Evolutionary conservation across 1,284 basidiomycete genomes (phyloP), one percentile per base, ranked within the genome.

Genomic region (Hypsizygus ulmarius): DNA sequence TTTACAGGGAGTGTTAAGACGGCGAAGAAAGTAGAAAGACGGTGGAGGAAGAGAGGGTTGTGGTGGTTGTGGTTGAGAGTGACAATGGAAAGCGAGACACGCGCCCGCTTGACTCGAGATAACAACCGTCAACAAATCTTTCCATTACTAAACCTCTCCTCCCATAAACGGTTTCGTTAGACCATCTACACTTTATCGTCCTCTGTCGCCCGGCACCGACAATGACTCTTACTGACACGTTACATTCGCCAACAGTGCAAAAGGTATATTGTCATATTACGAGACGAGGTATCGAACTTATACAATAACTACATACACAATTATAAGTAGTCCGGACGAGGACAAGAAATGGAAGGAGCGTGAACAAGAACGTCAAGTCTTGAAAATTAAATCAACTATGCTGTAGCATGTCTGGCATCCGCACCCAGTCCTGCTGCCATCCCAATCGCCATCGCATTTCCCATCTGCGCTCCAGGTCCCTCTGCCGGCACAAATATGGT

Each of bases 401-500:
- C 4, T 25, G 21, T 25, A 25, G 21, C 4, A 21, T 49, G 54
- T 30, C 58, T 52, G 29, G 60, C 63, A 41, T 72, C 69, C 30
- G 68, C 69, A 5, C 84, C 86, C 70, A 87, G 68, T 0, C 75
- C 73, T 10, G 82, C 78, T 39, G 82, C 83, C 78, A 88, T 75
- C 9, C 85, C 84, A 16, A 76, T 56, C 0, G 81, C 76, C 75
- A 86, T 77, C 10, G 78, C 72, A 52, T 69, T 73, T 3, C 79
- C 77, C 72, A 84, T 75, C 52, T 80, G 76, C 18, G 68, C 68
- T 10, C 77, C 83, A 12, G 74, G 60, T 8, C 74, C 75, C 5
- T 86, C 83, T 1, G 73, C 69, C 4, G 87, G 83, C 5, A 81
- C 85, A 63, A 90, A 90, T 10, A 90, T 66, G 0, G 88, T 78